Percentiles rank a stretch among this genome's conserved stretches.
Evolutionary conservation across 1,139 yeast genomes (phyloP).

Genomic region (Groenewaldozyma auringiensis): DNA sequence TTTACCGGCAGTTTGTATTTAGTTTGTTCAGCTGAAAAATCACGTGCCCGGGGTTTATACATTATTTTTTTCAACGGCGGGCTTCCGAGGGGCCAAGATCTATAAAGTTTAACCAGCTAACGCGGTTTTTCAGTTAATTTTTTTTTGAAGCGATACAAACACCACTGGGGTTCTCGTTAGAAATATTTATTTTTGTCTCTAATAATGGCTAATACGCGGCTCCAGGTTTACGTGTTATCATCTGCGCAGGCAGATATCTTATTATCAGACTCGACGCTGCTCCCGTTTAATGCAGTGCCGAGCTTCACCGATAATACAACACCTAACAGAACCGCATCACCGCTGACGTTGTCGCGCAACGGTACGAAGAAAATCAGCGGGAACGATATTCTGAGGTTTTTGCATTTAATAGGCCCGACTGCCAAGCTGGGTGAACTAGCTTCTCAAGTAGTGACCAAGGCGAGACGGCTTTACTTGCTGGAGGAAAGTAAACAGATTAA

Average conservation of each 20-base stretch:
- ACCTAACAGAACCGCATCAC: neutral
- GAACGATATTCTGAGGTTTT: constrained; percentile 36
- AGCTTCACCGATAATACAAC: neutral
- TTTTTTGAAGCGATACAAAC: no score
- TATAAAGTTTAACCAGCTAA: no score
- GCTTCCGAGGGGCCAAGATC: no score
- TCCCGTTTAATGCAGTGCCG: neutral
- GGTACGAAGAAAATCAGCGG: neutral
- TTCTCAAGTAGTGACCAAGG: constrained; percentile 44
- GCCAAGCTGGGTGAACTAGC: constrained; percentile 43
- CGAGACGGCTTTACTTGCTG: constrained; percentile 54
- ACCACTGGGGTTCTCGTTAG: no score
- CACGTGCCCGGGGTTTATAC: no score
- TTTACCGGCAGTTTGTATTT: no score
- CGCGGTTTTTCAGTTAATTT: no score
- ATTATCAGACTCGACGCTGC: neutral
- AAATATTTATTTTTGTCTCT: no score
- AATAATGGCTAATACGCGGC: neutral
- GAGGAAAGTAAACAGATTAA: constrained; percentile 44
- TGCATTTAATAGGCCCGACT: constrained; percentile 49
- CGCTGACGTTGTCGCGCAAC: neutral
- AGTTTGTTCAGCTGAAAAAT: no score
- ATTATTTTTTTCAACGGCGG: no score
- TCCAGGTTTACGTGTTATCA: neutral
- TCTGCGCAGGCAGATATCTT: neutral